Evolutionary conservation across 108 stramenopile genomes (phyloP).

Genomic region (Nitzschia palea): DNA sequence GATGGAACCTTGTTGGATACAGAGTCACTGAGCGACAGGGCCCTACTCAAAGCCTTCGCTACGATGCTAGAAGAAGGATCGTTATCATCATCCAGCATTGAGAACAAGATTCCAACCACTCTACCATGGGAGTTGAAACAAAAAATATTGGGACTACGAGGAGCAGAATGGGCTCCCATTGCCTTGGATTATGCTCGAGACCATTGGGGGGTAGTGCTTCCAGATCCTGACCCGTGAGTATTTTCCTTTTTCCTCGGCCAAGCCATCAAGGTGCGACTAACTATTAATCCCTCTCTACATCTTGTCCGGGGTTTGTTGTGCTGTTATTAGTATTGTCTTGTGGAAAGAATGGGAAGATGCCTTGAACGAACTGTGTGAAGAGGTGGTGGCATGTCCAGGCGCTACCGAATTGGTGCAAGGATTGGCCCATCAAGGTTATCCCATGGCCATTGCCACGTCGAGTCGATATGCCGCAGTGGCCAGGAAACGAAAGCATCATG

Average conservation of each 20-base stretch:
- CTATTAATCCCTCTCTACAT: too few relatives aligned
- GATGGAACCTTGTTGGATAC: constrained; percentile 87
- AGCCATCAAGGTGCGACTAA: too few relatives aligned
- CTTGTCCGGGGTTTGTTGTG: too few relatives aligned
- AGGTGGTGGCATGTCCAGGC: constrained; percentile 64
- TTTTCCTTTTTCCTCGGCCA: too few relatives aligned
- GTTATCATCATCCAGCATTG: constrained; percentile 12
- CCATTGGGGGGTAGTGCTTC: constrained; percentile 55
- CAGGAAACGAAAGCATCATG: constrained; percentile 55
- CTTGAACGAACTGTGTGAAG: constrained; percentile 54
- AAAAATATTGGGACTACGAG: constrained; percentile 66
- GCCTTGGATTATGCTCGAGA: constrained; percentile 56
- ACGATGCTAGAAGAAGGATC: constrained; percentile 19
- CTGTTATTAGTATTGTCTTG: too few relatives aligned
- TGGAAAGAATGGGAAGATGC: constrained; percentile 65
- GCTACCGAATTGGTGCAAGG: constrained; percentile 58
- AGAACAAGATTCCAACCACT: constrained; percentile 7
- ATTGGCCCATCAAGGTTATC: constrained; percentile 35
- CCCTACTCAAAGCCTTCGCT: constrained; percentile 59
- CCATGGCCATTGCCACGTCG: constrained; percentile 78
- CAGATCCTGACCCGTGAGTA: too few relatives aligned
- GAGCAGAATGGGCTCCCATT: constrained; percentile 82
- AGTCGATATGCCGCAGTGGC: constrained; percentile 56
- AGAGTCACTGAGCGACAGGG: constrained; percentile 62
- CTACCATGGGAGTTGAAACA: constrained; percentile 82